Percentiles rank a stretch among this genome's conserved stretches.
Conservation (phyloP, 495 filamentous ascomycete species). For the Hypoxylon crocopeplum region DNA sequence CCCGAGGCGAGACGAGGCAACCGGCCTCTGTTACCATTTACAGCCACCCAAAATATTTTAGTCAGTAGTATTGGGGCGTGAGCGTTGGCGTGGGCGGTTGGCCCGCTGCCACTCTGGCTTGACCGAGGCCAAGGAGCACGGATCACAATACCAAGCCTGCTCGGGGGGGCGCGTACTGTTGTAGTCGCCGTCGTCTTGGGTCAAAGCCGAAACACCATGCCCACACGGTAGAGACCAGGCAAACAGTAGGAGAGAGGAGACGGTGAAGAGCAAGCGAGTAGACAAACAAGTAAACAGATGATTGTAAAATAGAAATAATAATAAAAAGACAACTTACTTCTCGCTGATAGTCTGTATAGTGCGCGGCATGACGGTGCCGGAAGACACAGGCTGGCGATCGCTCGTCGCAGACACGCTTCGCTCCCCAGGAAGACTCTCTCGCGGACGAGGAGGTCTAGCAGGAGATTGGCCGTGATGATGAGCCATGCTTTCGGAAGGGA, state of each 20-base stretch:
- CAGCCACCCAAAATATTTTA: constrained; percentile 34
- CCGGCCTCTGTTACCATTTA: constrained; percentile 31
- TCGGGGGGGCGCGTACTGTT: constrained; percentile 30
- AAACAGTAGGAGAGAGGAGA: background rate
- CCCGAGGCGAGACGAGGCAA: constrained; percentile 42
- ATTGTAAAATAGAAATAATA: constrained; percentile 20
- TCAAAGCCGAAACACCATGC: constrained; percentile 28
- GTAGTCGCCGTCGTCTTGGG: constrained; percentile 30
- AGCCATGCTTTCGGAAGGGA: constrained; percentile 58
- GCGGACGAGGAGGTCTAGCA: constrained; percentile 42
- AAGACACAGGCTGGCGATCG: constrained; percentile 51
- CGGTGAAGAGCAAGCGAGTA: constrained; percentile 3
- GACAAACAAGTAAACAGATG: too few species aligned
- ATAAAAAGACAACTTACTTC: constrained; percentile 49
- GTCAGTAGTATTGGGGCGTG: constrained; percentile 16
- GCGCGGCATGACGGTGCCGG: constrained; percentile 50
- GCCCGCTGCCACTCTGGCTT: constrained; percentile 34
- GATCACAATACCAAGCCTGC: constrained; percentile 29
- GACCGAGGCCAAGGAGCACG: constrained; percentile 32
- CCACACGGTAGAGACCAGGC: constrained; percentile 7
- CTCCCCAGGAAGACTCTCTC: constrained; percentile 55
- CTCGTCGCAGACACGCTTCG: constrained; percentile 50
- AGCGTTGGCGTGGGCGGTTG: constrained; percentile 8
- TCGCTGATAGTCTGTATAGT: constrained; percentile 50
- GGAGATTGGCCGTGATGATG: constrained; percentile 54